These are phyloP conservation scores for Lentithecium fluviatile DNA, from an alignment of 495 filamentous ascomycete genomes.

Conservation along the genomic window DNA sequence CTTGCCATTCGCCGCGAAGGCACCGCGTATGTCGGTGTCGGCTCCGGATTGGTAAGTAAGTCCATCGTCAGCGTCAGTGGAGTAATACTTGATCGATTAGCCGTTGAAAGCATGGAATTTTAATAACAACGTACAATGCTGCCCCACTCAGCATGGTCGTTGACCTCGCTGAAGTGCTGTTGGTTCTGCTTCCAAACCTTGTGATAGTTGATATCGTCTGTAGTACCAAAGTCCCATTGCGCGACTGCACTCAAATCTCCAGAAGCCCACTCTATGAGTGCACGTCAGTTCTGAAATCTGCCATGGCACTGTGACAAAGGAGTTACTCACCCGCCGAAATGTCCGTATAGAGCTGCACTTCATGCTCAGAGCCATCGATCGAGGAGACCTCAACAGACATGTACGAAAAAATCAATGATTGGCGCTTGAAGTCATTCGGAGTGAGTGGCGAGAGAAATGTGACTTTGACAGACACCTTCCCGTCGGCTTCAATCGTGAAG, in stretches of 20 bases:
- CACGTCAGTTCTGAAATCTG: slow-evolving; percentile 5
- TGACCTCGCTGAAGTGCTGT: slow-evolving; percentile 66
- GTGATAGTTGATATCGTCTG: slow-evolving; percentile 52
- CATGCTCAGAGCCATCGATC: slow-evolving; percentile 52
- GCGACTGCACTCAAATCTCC: slow-evolving; percentile 52
- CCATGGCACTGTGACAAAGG: slow-evolving; percentile 22
- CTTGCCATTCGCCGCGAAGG: slow-evolving; percentile 48
- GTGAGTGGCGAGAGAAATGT: slow-evolving; percentile 60
- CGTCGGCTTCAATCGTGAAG: slow-evolving; percentile 55
- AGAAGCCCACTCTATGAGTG: slow-evolving; percentile 55
- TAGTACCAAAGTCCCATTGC: slow-evolving; percentile 56
- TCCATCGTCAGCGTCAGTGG: slow-evolving; percentile 49
- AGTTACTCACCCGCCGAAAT: slow-evolving; percentile 57
- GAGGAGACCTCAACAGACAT: slow-evolving; percentile 54
- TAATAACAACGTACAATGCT: slow-evolving; percentile 56
- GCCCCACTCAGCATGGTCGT: slow-evolving; percentile 83
- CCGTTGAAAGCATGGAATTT: neutral
- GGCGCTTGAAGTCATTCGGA: slow-evolving; percentile 55
- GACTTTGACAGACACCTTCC: slow-evolving; percentile 52
- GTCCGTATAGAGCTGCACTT: slow-evolving; percentile 61
- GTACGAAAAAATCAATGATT: slow-evolving; percentile 59
- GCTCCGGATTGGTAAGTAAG: slow-evolving; percentile 51
- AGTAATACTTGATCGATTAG: slow-evolving; percentile 51
- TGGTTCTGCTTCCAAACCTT: slow-evolving; percentile 63
- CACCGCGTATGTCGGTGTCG: slow-evolving; percentile 50